Evolutionary conservation across 306 rosid genomes (phyloP), one percentile per base, ranked within the genome.

Genomic region (Dryas drummondii): DNA sequence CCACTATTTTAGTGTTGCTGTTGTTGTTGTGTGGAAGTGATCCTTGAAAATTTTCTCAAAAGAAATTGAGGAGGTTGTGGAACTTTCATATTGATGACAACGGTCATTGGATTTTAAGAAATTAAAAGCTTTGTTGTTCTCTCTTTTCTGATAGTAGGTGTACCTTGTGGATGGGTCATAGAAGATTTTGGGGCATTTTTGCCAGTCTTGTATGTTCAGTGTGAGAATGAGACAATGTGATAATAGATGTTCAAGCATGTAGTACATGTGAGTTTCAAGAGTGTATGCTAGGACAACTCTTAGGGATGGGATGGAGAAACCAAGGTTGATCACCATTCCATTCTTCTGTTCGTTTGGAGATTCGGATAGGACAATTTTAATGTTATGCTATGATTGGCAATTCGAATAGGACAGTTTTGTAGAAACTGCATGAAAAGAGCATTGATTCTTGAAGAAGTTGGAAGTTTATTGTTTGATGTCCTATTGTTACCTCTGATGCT

Each of bases 391-490:
- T 46, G 67, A 32, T 59, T 47, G 44, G 10, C 47, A 72, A 32
- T 26, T 72, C 44, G 19, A 19, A 71, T 32, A 32, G 37, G 37
- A 32, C 37, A 32, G 37, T 32, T 32, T 1, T 32, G 37, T 0
- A 32, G 6, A 45, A 37, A 57, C 56, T 0, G 7, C 68, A 15
- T 47, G 15, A 11, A 10, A 16, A 64, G 8, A 9, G 22, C 10
- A 59, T 62, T 53, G 66, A 44, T 70, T 66, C 8, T 8, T 44
- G 53, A 72, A 71, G 68, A 62, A 45, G 9, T 63, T 49, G 62
- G 37, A 61, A 42, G 58, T 32, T 12, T 60, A 32, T 9, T 55
- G 16, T 70, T 69, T 22, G n/a, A 62, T 70, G 65, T 22, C 15
- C 15, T 15, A 44, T 59, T 17, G 45, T 68, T 12, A 37, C 68